Conservation (phyloP, 345 rosid species). For the Ricinus communis region DNA sequence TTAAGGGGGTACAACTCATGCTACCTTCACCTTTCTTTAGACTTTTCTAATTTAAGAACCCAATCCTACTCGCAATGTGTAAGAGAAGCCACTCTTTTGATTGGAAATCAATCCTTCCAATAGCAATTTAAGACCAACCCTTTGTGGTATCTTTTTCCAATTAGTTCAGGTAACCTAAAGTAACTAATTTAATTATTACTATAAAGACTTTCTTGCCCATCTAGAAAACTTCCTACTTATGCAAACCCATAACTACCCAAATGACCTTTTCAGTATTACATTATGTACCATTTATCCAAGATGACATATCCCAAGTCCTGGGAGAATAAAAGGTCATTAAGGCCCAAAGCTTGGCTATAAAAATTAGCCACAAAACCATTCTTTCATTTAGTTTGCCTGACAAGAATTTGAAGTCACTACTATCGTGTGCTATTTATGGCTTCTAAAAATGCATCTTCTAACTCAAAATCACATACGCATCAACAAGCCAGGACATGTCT, state of each 20-base stretch:
- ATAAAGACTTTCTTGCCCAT: neutral
- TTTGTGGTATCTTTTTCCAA: neutral
- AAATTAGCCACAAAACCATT: neutral
- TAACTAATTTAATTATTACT: neutral
- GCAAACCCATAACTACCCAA: neutral
- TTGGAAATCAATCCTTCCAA: no score
- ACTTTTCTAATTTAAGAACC: no score
- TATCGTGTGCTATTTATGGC: neutral
- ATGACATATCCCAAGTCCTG: neutral
- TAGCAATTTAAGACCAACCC: no score
- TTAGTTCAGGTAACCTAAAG: neutral
- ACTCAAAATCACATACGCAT: neutral
- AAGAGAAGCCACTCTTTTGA: no score
- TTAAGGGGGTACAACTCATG: no score
- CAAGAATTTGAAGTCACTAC: no score
- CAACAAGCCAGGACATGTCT: conserved; percentile 31
- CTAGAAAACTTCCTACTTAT: neutral
- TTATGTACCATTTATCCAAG: neutral
- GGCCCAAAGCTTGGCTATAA: conserved; percentile 4
- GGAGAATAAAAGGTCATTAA: neutral
- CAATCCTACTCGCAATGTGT: no score
- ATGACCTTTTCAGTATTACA: neutral
- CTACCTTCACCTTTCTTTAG: no score
- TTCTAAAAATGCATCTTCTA: neutral
- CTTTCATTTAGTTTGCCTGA: neutral